Evolutionary conservation across 164 flowering plant genomes (phyloP).

Genomic region (Vitis amurensis): DNA sequence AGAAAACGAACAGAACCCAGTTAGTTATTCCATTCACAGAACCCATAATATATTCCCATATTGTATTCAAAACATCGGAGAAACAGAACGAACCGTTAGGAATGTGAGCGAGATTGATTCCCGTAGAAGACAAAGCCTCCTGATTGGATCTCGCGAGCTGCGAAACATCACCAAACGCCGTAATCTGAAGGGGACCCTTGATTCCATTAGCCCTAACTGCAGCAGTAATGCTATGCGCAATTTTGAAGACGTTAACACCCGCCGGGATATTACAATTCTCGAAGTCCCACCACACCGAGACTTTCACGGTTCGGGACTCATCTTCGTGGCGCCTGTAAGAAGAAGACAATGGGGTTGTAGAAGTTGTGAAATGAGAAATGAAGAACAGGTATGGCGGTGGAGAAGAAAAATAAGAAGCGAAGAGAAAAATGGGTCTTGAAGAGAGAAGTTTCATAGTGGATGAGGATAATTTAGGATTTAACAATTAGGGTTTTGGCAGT

Average conservation of each 20-base stretch:
- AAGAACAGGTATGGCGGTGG: neutral
- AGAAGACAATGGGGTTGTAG: neutral
- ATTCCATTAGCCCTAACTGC: constrained; percentile 78
- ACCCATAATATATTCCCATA: neutral
- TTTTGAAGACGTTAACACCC: constrained; percentile 48
- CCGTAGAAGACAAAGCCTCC: constrained; percentile 71
- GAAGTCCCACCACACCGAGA: constrained; percentile 98
- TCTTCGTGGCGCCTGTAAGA: constrained; percentile 16
- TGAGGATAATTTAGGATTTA: neutral
- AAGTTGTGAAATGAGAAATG: neutral
- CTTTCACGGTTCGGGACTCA: constrained; percentile 51
- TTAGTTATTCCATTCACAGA: neutral
- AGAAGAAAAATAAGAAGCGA: constrained; percentile 4
- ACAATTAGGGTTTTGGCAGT: too few relatives aligned
- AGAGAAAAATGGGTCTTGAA: neutral
- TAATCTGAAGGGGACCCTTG: constrained; percentile 74
- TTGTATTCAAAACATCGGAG: neutral
- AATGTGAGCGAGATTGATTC: constrained; percentile 64
- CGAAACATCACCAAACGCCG: constrained; percentile 79
- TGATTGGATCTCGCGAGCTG: constrained; percentile 62
- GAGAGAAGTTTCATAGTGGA: constrained; percentile 12
- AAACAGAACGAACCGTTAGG: constrained; percentile 48
- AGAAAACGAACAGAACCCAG: too few relatives aligned
- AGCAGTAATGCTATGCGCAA: constrained; percentile 48
- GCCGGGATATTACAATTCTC: constrained; percentile 70